Evolutionary conservation across 2,329 filamentous ascomycete genomes (phyloP).

Genomic region (Aspergillus cejpii): DNA sequence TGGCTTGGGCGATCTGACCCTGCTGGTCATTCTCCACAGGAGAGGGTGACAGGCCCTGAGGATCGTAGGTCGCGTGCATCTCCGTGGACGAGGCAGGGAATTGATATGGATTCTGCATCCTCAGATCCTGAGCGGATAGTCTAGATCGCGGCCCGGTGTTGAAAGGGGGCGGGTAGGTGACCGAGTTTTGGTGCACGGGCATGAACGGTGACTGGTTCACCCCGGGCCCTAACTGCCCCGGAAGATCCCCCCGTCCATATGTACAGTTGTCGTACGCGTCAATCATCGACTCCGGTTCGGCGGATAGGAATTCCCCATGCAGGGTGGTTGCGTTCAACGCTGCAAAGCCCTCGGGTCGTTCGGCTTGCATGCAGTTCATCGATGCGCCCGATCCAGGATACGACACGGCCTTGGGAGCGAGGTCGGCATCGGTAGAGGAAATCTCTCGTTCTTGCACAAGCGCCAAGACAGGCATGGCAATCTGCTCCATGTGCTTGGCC

Average conservation of each 20-base stretch:
- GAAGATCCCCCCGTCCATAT: slow-evolving; percentile 6
- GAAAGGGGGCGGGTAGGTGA: slow-evolving; percentile 32
- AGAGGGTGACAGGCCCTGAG: slow-evolving; percentile 20
- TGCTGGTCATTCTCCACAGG: slow-evolving; percentile 16
- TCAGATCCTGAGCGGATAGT: slow-evolving; percentile 16
- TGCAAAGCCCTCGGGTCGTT: slow-evolving; percentile 4
- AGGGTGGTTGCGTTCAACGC: slow-evolving; percentile 18
- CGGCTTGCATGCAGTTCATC: slow-evolving; percentile 11
- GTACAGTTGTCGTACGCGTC: slow-evolving; percentile 12
- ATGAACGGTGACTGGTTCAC: slow-evolving; percentile 15
- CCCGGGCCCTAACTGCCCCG: slow-evolving; percentile 13
- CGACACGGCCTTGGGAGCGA: slow-evolving; percentile 8
- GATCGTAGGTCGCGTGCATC: slow-evolving; percentile 17
- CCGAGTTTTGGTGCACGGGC: slow-evolving; percentile 27
- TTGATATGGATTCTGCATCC: slow-evolving; percentile 21
- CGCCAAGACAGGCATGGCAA: slow-evolving; percentile 70
- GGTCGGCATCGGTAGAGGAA: slow-evolving; percentile 13
- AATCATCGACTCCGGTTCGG: slow-evolving; percentile 24
- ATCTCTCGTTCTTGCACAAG: slow-evolving; percentile 42
- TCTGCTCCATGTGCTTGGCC: slow-evolving; percentile 89
- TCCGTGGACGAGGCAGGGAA: slow-evolving; percentile 22
- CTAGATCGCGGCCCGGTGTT: slow-evolving; percentile 22
- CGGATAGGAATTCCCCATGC: slow-evolving; percentile 20
- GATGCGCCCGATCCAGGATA: slow-evolving; percentile 5
- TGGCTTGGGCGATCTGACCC: slow-evolving; percentile 11